These are phyloP conservation scores for Astrephomene gubernaculifera DNA, from an alignment of 139 green algal genomes.

Conservation along the genomic window DNA sequence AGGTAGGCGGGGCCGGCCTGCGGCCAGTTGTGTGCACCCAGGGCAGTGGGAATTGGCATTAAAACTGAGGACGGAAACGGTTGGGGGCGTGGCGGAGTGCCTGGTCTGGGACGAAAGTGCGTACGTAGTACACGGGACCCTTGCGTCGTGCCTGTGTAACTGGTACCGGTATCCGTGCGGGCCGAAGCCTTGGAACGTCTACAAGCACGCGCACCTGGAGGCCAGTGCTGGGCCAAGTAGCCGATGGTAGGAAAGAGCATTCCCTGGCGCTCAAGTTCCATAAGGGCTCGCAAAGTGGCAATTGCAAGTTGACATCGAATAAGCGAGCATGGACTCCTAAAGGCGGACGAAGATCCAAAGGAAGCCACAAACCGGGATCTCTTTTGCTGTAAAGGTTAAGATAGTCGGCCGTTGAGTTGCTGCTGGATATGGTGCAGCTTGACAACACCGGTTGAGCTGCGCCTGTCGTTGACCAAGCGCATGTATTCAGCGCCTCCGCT, in stretches of 20 bases:
- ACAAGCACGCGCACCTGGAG: background rate
- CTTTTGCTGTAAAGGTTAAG: too few relatives aligned
- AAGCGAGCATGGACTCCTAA: background rate
- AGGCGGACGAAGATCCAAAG: background rate
- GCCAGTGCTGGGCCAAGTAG: background rate
- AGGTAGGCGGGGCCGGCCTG: conserved; percentile 9
- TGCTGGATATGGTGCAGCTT: too few relatives aligned
- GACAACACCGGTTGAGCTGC: too few relatives aligned
- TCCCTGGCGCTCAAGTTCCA: background rate
- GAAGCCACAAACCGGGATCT: background rate
- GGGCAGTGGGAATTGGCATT: background rate
- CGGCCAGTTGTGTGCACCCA: too few relatives aligned
- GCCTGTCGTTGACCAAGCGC: too few relatives aligned
- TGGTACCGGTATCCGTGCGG: too few relatives aligned
- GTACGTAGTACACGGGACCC: background rate
- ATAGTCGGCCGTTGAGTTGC: too few relatives aligned
- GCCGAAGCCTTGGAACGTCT: too few relatives aligned
- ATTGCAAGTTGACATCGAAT: background rate
- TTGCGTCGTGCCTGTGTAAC: background rate
- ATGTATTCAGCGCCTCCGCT: too few relatives aligned
- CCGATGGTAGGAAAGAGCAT: background rate
- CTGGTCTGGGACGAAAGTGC: background rate
- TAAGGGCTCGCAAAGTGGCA: background rate
- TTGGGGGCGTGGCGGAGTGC: background rate
- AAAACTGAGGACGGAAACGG: background rate